A percentile compares a stretch with the other conserved stretches of the same genome.
These are phyloP conservation scores for Yamadazyma endophytica DNA, from an alignment of 805 yeast genomes.

Conservation along the genomic window DNA sequence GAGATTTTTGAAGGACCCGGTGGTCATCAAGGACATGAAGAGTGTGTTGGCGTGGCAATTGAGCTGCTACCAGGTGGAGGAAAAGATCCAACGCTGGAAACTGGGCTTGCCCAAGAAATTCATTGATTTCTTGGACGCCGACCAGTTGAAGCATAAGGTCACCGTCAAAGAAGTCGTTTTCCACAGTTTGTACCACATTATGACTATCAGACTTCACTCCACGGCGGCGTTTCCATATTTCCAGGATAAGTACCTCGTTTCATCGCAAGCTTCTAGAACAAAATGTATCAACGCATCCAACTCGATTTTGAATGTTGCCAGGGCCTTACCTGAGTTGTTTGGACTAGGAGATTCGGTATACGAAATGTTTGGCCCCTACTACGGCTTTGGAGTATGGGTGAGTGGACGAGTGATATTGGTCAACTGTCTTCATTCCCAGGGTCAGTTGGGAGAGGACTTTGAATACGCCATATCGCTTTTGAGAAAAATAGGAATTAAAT, in stretches of 20 bases:
- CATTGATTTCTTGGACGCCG: slow-evolving; percentile 7
- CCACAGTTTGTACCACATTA: slow-evolving; percentile 13
- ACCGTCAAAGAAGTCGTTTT: slow-evolving; percentile 9
- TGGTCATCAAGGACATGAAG: slow-evolving; percentile 13
- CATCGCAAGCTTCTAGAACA: slow-evolving; percentile 12
- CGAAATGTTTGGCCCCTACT: slow-evolving; percentile 14
- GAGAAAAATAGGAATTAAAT: slow-evolving; percentile 10
- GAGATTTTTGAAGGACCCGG: slow-evolving; percentile 10
- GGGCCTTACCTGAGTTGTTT: slow-evolving; percentile 6
- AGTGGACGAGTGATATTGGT: slow-evolving; percentile 14
- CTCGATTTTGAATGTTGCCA: slow-evolving; percentile 7
- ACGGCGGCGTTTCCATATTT: slow-evolving; percentile 13
- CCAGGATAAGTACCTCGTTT: slow-evolving; percentile 10
- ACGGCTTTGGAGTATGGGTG: slow-evolving; percentile 16
- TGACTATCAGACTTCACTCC: slow-evolving; percentile 13
- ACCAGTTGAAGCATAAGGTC: slow-evolving; percentile 1
- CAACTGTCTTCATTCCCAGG: slow-evolving; percentile 7
- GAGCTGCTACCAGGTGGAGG: slow-evolving; percentile 13
- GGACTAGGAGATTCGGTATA: slow-evolving; percentile 6
- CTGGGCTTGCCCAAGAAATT: slow-evolving; percentile 6
- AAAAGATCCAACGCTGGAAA: slow-evolving; percentile 12
- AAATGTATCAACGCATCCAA: slow-evolving; percentile 11
- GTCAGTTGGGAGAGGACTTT: slow-evolving; percentile 10
- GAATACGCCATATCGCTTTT: slow-evolving; percentile 8
- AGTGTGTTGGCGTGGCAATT: slow-evolving; percentile 14